Evolutionary conservation across 2,329 filamentous ascomycete genomes (phyloP).

Genomic region (Lachnellula subtilissima): DNA sequence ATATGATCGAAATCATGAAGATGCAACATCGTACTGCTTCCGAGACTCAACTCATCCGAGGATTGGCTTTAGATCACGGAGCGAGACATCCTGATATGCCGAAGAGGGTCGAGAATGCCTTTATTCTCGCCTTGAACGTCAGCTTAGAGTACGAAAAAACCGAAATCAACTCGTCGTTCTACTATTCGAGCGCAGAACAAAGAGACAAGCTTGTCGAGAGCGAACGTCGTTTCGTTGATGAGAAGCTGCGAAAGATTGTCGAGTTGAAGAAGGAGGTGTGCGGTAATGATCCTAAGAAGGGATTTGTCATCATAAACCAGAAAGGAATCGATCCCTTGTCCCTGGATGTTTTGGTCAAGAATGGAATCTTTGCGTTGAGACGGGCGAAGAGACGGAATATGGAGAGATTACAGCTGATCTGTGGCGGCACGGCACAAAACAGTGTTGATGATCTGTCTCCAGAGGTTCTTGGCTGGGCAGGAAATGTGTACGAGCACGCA

Average conservation of each 20-base stretch:
- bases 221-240: slow-evolving; percentile 90
- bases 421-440: slow-evolving; percentile 88
- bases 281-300: slow-evolving; percentile 86
- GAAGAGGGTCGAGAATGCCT: slow-evolving; percentile 91
- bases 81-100: slow-evolving; percentile 98
- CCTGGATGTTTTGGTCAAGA: slow-evolving; percentile 94
- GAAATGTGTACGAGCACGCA: slow-evolving; percentile 93
- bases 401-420: slow-evolving; percentile 94
- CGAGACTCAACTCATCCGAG: slow-evolving; percentile 92
- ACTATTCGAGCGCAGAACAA: slow-evolving; percentile 96
- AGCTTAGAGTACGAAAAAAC: slow-evolving; percentile 98
- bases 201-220: slow-evolving; percentile 97
- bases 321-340: slow-evolving; percentile 98
- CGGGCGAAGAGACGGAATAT: slow-evolving; percentile 98
- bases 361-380: slow-evolving; percentile 90
- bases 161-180: slow-evolving; percentile 98
- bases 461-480: slow-evolving; percentile 90
- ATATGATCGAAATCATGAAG: slow-evolving; percentile 99
- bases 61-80: slow-evolving; percentile 89
- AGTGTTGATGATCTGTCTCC: slow-evolving; percentile 89
- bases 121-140: slow-evolving; percentile 92
- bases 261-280: slow-evolving; percentile 98
- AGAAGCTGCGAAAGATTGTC: slow-evolving; percentile 95
- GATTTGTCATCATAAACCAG: slow-evolving; percentile 97
- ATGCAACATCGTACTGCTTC: slow-evolving; percentile 98